Evolutionary conservation across 208 protist genomes (phyloP), one percentile per base, ranked within the genome.

Genomic region (Wallacemonas sp.): DNA sequence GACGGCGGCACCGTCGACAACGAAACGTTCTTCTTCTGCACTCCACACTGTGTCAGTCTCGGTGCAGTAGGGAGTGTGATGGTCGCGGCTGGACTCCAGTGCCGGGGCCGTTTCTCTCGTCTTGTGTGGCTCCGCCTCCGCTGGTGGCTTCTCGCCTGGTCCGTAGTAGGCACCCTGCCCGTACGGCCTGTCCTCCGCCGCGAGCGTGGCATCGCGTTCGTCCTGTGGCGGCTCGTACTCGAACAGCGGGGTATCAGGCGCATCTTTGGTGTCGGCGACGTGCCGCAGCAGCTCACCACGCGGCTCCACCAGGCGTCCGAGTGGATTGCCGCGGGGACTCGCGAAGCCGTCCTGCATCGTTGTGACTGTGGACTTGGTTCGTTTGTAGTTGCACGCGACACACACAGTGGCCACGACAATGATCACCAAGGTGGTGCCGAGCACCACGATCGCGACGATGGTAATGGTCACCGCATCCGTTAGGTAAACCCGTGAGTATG

Each of bases 141-240:
- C 11, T 55, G 47, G 9, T 23, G 47, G 26, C 6, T 26, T 3
- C 30, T 58, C n/a, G 26, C n/a, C 52, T 41, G 36, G 36, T 41
- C n/a, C n/a, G n/a, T n/a, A n/a, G n/a, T n/a, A n/a, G n/a, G n/a
- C n/a, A n/a, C n/a, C n/a, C n/a, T n/a, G n/a, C n/a, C n/a, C n/a
- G n/a, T n/a, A n/a, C n/a, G n/a, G n/a, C n/a, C n/a, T n/a, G n/a
- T n/a, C n/a, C n/a, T n/a, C n/a, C n/a, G n/a, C n/a, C n/a, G 24
- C 26, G 38, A 34, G 6, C 4, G 6, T 27, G 29, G 8, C n/a
- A 39, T 33, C 52, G 30, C 52, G n/a, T n/a, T n/a, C n/a, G n/a
- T n/a, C n/a, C n/a, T n/a, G 21, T 2, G 47, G 47, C 26, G 2
- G 11, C 30, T 58, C 52, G 32, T 58, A 58, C 30, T 58, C 52